A percentile compares a stretch with the other conserved stretches of the same genome.
Evolutionary conservation across 257 asterid genomes (phyloP).

Genomic region (Ophiorrhiza pumila): DNA sequence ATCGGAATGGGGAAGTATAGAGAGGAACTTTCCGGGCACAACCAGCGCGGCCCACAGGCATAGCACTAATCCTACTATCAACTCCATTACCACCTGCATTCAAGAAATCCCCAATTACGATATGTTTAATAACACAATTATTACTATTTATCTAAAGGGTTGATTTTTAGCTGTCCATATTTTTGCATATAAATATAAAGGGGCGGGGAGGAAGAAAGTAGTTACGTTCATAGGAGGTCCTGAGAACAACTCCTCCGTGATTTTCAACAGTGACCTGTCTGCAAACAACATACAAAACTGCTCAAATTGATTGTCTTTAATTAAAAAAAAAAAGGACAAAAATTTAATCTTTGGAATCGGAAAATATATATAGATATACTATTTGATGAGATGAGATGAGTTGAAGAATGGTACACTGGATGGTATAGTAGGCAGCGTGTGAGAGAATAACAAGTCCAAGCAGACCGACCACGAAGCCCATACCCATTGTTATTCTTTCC

Average conservation of each 20-base stretch:
- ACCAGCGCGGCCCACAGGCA: slow-evolving; percentile 86
- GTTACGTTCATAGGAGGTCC: slow-evolving; percentile 76
- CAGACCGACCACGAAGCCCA: slow-evolving; percentile 70
- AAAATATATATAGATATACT: background rate
- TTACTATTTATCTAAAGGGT: background rate
- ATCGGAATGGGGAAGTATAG: slow-evolving; percentile 85
- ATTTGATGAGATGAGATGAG: too few species aligned
- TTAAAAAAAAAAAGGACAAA: background rate
- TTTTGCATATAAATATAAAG: background rate
- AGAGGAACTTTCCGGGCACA: slow-evolving; percentile 81
- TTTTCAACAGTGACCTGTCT: slow-evolving; percentile 89
- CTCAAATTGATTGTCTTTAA: slow-evolving; percentile 3
- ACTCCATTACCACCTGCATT: slow-evolving; percentile 80
- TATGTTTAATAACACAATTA: background rate
- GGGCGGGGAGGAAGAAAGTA: slow-evolving; percentile 3
- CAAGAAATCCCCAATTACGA: too few species aligned
- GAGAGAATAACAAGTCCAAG: slow-evolving; percentile 73
- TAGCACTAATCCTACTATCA: slow-evolving; percentile 54
- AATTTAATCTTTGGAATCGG: background rate
- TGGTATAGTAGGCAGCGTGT: slow-evolving; percentile 67
- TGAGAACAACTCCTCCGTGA: slow-evolving; percentile 81
- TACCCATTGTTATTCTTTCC: slow-evolving; percentile 44
- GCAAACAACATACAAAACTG: slow-evolving; percentile 24
- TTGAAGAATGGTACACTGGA: slow-evolving; percentile 81
- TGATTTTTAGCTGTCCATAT: background rate